phyloP scores from a whole-genome alignment of 148 eudicot species.

The Suaeda aralocaspica region DNA sequence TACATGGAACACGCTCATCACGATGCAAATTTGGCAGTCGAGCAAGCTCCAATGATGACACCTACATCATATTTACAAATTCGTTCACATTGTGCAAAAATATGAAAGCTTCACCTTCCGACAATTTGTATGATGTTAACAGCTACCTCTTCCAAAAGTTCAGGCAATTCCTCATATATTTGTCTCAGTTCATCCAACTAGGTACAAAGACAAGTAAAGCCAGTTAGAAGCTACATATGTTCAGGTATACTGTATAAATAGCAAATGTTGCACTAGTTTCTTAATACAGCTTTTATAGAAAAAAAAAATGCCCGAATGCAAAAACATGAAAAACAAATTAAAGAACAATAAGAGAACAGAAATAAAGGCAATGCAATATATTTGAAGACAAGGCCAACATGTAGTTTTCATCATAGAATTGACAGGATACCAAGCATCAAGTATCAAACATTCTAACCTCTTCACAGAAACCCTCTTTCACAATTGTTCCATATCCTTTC shows the following conservation, averaged over 20 bases:
- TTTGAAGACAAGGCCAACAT: not conserved
- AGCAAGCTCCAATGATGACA: slow-evolving; percentile 79
- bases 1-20: slow-evolving; percentile 49
- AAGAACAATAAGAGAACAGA: not conserved
- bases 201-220: slow-evolving; percentile 14
- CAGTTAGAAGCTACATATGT: slow-evolving; percentile 14
- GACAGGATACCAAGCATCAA: slow-evolving; percentile 10
- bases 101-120: slow-evolving; percentile 10
- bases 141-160: slow-evolving; percentile 84
- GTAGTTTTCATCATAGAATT: not conserved
- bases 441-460: slow-evolving; percentile 49
- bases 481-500: slow-evolving; percentile 75
- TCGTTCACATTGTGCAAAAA: slow-evolving; percentile 1
- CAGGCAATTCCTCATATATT: slow-evolving; percentile 93
- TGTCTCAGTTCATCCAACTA: slow-evolving; percentile 97
- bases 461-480: slow-evolving; percentile 90
- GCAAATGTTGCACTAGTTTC: slow-evolving; percentile 8
- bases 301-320: not conserved
- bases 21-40: slow-evolving; percentile 60
- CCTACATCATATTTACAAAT: slow-evolving; percentile 41
- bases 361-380: slow-evolving; percentile 1
- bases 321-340: not conserved
- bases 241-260: not conserved
- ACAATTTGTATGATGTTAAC: slow-evolving; percentile 5
- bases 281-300: not conserved